These are phyloP conservation scores for Hypoxylon rubiginosum DNA, from an alignment of 2,329 filamentous ascomycete genomes.

Conservation along the genomic window DNA sequence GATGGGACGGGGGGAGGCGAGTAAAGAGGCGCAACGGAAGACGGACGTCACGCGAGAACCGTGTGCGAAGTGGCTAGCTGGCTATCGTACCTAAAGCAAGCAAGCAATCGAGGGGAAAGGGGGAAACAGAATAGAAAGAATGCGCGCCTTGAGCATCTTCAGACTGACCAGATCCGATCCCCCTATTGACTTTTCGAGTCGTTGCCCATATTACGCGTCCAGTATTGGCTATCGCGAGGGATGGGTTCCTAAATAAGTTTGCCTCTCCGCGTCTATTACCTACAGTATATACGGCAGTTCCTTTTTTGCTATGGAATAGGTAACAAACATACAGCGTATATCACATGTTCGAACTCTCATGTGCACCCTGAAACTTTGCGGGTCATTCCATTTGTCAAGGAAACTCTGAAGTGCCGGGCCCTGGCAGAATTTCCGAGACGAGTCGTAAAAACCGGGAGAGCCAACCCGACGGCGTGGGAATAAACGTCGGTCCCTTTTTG, in stretches of 20 bases:
- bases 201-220: conserved; percentile 36
- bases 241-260: conserved; percentile 34
- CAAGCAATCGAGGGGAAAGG: not conserved
- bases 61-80: not conserved
- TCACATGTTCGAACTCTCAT: conserved; percentile 32
- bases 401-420: conserved; percentile 31
- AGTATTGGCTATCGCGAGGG: conserved; percentile 5
- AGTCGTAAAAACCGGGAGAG: conserved; percentile 19
- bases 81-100: not conserved
- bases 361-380: conserved; percentile 26
- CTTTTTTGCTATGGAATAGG: not conserved
- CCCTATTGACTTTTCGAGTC: conserved; percentile 31
- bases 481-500: not conserved
- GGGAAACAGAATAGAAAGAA: not conserved
- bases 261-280: conserved; percentile 19
- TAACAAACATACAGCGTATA: conserved; percentile 27
- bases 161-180: not conserved
- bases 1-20: conserved; percentile 13
- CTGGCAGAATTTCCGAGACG: conserved; percentile 19
- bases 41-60: conserved; percentile 13
- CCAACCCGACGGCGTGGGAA: conserved; percentile 27
- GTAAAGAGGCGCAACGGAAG: conserved; percentile 13
- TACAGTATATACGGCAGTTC: not conserved
- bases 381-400: conserved; percentile 36
- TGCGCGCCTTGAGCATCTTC: not conserved